These are phyloP conservation scores for Penicillium simplicissimum DNA, from an alignment of 495 filamentous ascomycete genomes.

Conservation along the genomic window DNA sequence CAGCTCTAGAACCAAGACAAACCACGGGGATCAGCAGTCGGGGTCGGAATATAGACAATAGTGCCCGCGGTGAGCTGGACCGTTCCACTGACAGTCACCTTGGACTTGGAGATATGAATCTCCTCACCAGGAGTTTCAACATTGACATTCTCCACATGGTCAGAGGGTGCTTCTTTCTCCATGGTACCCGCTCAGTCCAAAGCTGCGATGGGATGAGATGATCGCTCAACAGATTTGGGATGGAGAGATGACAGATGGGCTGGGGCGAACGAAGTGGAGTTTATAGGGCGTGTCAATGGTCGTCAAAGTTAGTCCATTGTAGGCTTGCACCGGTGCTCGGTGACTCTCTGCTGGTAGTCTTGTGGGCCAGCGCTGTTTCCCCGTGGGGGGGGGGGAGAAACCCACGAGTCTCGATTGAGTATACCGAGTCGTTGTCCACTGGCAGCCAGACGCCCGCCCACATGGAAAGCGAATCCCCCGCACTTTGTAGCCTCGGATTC, in stretches of 20 bases:
- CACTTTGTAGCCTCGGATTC: background rate
- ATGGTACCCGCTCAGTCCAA: background rate
- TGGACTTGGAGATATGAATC: background rate
- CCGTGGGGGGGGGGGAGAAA: background rate
- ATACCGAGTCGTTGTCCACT: background rate
- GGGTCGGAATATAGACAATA: background rate
- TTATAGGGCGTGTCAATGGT: background rate
- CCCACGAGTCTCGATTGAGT: background rate
- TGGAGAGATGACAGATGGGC: background rate
- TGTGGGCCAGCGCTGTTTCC: background rate
- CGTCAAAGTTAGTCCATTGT: background rate
- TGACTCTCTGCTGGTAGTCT: background rate
- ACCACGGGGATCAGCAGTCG: conserved; percentile 2
- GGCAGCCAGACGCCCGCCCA: background rate
- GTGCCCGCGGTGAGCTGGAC: background rate
- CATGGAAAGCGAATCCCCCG: conserved; percentile 6
- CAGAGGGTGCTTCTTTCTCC: background rate
- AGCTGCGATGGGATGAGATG: background rate
- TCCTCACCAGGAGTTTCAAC: background rate
- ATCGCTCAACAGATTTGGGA: background rate
- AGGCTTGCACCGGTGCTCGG: background rate
- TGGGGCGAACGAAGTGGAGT: background rate
- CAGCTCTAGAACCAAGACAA: background rate
- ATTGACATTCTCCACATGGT: background rate
- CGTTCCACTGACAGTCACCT: conserved; percentile 2